Conservation (phyloP, 257 asterid species). For the Solanum chaucha region DNA sequence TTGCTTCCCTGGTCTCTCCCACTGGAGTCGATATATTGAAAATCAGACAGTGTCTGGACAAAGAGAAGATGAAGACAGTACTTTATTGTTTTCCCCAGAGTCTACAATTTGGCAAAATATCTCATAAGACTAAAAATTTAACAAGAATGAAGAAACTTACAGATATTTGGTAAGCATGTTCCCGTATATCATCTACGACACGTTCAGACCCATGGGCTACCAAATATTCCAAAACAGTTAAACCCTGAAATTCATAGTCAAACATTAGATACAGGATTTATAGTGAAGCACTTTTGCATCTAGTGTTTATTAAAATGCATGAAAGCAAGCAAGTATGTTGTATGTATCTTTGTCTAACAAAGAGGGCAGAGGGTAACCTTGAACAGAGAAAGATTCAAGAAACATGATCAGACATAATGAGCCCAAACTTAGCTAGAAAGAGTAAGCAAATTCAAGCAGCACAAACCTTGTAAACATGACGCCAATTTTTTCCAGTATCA, state of each 20-base stretch:
- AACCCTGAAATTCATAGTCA: constrained; percentile 39
- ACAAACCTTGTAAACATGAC: constrained; percentile 84
- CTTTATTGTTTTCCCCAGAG: background rate
- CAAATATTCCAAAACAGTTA: constrained; percentile 89
- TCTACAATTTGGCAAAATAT: background rate
- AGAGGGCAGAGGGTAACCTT: background rate
- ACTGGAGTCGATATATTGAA: constrained; percentile 90
- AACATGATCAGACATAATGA: background rate
- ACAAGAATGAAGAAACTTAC: constrained; percentile 31
- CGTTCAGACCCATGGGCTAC: constrained; percentile 97
- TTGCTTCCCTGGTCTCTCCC: constrained; percentile 96
- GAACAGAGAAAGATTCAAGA: background rate
- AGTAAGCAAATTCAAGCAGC: constrained; percentile 1
- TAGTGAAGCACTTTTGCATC: background rate
- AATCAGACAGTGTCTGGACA: constrained; percentile 82
- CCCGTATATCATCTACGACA: constrained; percentile 88
- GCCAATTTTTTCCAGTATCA: constrained; percentile 83
- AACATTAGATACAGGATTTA: background rate
- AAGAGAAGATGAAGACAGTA: constrained; percentile 2
- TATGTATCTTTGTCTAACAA: background rate
- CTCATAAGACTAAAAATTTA: background rate
- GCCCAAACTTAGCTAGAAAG: background rate
- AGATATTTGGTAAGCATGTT: constrained; percentile 94
- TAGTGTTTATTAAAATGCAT: background rate
- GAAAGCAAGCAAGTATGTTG: background rate